These are phyloP conservation scores for Daedaleopsis nitida DNA, from an alignment of 768 basidiomycete species.

Conservation along the genomic window DNA sequence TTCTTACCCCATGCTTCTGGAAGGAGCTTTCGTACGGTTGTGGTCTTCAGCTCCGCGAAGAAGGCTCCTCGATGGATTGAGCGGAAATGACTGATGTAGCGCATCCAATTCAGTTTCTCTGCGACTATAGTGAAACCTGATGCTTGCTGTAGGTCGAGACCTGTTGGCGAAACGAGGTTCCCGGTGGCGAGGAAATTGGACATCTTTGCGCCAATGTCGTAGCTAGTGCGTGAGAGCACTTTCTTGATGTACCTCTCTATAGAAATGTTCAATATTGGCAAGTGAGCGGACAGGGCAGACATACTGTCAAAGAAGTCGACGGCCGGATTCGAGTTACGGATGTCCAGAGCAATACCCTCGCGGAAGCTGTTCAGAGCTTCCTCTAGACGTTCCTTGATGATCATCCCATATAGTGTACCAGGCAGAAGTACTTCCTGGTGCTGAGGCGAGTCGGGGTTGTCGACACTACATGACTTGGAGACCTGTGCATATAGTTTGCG, in stretches of 20 bases:
- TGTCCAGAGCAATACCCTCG: slow-evolving; percentile 67
- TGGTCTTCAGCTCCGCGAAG: slow-evolving; percentile 98
- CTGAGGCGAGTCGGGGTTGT: slow-evolving; percentile 98
- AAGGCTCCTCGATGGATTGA: slow-evolving; percentile 99
- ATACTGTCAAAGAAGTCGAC: slow-evolving; percentile 89
- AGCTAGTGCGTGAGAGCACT: slow-evolving; percentile 75
- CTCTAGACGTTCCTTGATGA: slow-evolving; percentile 96
- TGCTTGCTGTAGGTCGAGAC: slow-evolving; percentile 95
- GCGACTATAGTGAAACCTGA: slow-evolving; percentile 99
- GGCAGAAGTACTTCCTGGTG: slow-evolving; percentile 97
- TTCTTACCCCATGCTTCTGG: slow-evolving; percentile 96
- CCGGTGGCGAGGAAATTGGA: slow-evolving; percentile 97
- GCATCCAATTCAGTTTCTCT: slow-evolving; percentile 98
- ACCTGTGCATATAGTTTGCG: slow-evolving; percentile 93
- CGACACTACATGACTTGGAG: slow-evolving; percentile 85
- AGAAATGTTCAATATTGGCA: not conserved
- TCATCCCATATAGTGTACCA: slow-evolving; percentile 91
- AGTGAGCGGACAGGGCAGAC: slow-evolving; percentile 29
- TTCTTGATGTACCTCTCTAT: slow-evolving; percentile 82
- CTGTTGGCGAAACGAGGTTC: slow-evolving; percentile 91
- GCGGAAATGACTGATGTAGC: slow-evolving; percentile 97
- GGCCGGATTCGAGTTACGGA: slow-evolving; percentile 69
- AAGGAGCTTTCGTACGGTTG: slow-evolving; percentile 91
- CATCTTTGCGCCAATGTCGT: slow-evolving; percentile 88
- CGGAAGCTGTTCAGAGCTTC: slow-evolving; percentile 80